Conservation (phyloP, 2,329 filamentous ascomycete species). For the Rutstroemia sydowiana region DNA sequence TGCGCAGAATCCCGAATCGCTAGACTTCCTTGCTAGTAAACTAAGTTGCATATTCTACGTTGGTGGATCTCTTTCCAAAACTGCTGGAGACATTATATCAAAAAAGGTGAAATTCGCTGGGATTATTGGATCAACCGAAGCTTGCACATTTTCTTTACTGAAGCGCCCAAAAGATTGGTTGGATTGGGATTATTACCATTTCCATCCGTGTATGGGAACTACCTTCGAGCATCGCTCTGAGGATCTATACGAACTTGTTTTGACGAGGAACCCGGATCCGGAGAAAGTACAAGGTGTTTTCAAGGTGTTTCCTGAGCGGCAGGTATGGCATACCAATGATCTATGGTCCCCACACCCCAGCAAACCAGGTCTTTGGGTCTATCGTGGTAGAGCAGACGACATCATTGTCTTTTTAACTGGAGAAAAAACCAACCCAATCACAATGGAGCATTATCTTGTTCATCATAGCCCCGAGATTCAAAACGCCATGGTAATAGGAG, state of each 20-base stretch:
- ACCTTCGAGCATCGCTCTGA: slow-evolving; percentile 1
- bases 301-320: background rate
- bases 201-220: background rate
- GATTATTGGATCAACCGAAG: background rate
- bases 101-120: background rate
- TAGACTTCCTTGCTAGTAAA: slow-evolving; percentile 1
- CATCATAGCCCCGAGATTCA: slow-evolving; percentile 30
- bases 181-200: slow-evolving; percentile 1
- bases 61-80: slow-evolving; percentile 3
- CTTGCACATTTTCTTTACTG: too few species aligned
- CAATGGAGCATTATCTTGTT: slow-evolving; percentile 32
- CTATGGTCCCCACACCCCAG: slow-evolving; percentile 32
- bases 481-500: slow-evolving; percentile 30
- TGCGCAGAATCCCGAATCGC: background rate
- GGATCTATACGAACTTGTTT: slow-evolving; percentile 1
- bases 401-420: slow-evolving; percentile 37
- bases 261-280: background rate
- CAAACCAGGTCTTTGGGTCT: slow-evolving; percentile 31
- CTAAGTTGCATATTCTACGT: background rate
- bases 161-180: too few species aligned
- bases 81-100: slow-evolving; percentile 1
- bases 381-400: slow-evolving; percentile 34
- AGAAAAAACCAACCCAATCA: slow-evolving; percentile 37
- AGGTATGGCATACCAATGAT: background rate
- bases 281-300: background rate